Evolutionary conservation across 331 rosid genomes (phyloP).

Genomic region (Quercus phellos): DNA sequence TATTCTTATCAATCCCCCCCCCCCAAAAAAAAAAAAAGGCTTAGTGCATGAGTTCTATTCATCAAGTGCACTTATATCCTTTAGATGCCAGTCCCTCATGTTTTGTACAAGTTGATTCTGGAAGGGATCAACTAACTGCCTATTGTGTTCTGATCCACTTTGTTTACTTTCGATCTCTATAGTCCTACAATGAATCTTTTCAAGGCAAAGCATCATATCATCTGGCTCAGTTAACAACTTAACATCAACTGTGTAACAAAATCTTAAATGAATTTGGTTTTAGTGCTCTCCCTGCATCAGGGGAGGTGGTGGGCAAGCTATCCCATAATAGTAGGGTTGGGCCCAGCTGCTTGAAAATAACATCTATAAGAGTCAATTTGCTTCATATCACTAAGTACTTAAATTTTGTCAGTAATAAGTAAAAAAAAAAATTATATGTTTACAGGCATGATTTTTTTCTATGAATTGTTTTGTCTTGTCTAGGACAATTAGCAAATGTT

Average conservation of each 20-base stretch:
- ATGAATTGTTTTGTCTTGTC: conserved; percentile 11
- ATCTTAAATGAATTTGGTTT: too few relatives aligned
- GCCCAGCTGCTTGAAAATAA: background rate
- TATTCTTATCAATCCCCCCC: too few relatives aligned
- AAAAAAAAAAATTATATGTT: background rate
- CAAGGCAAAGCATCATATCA: background rate
- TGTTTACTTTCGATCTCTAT: too few relatives aligned
- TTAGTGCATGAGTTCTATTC: background rate
- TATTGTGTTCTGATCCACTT: background rate
- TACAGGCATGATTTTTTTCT: background rate
- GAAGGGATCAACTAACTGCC: background rate
- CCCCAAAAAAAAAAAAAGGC: too few relatives aligned
- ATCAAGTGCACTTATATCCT: background rate
- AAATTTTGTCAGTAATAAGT: background rate
- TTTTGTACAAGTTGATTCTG: background rate
- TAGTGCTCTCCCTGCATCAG: too few relatives aligned
- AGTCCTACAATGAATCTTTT: background rate
- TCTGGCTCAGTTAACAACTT: background rate
- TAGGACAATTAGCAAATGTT: conserved; percentile 29
- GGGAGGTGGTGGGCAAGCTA: background rate
- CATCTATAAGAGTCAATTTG: background rate
- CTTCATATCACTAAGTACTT: background rate
- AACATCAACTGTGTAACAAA: background rate
- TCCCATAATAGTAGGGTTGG: background rate
- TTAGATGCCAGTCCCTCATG: background rate